Percentiles rank a stretch among this genome's conserved stretches.
Conservation (phyloP, 257 asterid genomes). For the Solanum sejunctum region DNA sequence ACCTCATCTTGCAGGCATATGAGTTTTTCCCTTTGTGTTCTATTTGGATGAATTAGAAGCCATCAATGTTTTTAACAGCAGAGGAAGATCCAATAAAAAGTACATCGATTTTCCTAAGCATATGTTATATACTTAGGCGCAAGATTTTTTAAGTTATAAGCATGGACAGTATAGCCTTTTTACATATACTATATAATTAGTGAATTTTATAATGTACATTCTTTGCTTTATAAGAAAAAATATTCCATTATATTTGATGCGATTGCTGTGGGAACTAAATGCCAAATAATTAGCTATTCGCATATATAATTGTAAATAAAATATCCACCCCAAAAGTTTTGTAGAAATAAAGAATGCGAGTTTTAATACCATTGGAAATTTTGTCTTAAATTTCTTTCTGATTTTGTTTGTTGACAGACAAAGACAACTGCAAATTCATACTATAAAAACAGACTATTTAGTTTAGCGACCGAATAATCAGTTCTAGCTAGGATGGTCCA, state of each 20-base stretch:
- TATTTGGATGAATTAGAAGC: not conserved
- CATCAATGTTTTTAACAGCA: not conserved
- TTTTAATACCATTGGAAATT: not conserved
- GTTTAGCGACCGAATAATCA: not conserved
- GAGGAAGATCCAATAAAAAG: not conserved
- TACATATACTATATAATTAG: no score
- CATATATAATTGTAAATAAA: not conserved
- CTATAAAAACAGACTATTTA: not conserved
- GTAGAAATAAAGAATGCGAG: not conserved
- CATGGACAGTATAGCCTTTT: not conserved
- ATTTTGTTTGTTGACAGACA: not conserved
- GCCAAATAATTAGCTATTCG: not conserved
- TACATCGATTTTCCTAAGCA: not conserved
- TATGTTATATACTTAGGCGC: not conserved
- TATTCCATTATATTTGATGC: not conserved
- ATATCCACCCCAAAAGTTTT: not conserved
- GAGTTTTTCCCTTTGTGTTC: not conserved
- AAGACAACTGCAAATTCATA: not conserved
- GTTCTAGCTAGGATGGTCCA: not conserved
- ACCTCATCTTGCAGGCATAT: not conserved
- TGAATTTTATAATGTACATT: no score
- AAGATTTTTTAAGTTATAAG: not conserved
- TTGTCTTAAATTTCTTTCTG: not conserved
- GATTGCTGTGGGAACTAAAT: not conserved
- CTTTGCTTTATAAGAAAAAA: not conserved